Base-by-base conservation (phyloP, 441 rosid genomes). In the Melastoma candidum region DNA sequence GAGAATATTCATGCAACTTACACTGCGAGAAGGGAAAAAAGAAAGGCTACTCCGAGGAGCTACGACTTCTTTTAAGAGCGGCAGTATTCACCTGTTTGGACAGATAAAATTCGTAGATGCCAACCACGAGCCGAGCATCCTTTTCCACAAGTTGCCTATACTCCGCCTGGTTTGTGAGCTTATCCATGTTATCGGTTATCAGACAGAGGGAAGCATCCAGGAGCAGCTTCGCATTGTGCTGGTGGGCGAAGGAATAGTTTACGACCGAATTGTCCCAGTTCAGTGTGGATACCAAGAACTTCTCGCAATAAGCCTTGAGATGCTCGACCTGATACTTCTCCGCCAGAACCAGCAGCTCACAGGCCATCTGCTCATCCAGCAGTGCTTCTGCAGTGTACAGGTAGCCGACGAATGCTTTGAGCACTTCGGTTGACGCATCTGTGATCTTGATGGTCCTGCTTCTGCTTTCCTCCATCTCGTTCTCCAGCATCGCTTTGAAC, bases 391-490 rank as follows among this genome's bases (percentile, higher is more conserved):
- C 98, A 32, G 89, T 80, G 76, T 85, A 87, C 41, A 92, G 59
- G 52, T 76, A 87, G 73, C 63, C 74, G 44, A 87, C 76, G 47
- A 92, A 87, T 14, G 81, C 53, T 3, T 73, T 80, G 24, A 85
- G 87, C 7, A 85, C 81, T 10, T 92, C 90, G 12, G 77, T 76
- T 5, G 94, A 75, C 6, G 77, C 79, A 10, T 92, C 89, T 11
- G 68, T 71, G 56, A 92, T 87, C 73, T 79, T 87, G 64, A 85
- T 87, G 7, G 83, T 85, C 26, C 95, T 96, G n/a, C 96, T 87
- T 26, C 70, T 73, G 58, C 95, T 85, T 63, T 90, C 98, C 59
- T 79, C 81, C 98, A 83, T 92, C 63, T 85, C 93, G 48, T 83
- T 87, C 68, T 79, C 82, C 2, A 87, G 78, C 96, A 87, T 83